Base-by-base conservation (phyloP, 2,329 filamentous ascomycete genomes). In the Trichophyton simii region DNA sequence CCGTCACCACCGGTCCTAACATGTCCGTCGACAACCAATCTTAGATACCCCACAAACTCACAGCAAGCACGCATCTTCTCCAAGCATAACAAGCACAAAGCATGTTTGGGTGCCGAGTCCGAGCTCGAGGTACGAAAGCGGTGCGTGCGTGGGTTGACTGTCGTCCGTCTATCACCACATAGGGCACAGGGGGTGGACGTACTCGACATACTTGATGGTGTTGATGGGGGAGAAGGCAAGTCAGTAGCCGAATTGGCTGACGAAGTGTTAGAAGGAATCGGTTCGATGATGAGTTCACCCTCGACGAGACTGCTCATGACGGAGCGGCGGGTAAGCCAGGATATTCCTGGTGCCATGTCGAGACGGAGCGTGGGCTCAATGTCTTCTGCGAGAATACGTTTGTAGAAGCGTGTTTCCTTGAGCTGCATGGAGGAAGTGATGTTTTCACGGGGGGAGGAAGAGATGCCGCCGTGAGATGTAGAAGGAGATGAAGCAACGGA, bases 321-420 rank as follows among this genome's bases (percentile, higher is more conserved):
- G 4, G 87, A 88, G 62, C 94, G 86, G 54, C 92, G 87, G 57
- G 89, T 91, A 55, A 99, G 82, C 90, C 94, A 99, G 0, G 91
- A 96, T 31, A 99, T 82, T 0, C 91, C 89, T 0, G 94, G 94
- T 0, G 94, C 91, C 1, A 85, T 82, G 72, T 99, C 94, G 2
- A 99, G 82, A 48, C 94, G 86, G 8, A 99, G 78, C 0, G 94
- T 96, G 0, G 94, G 94, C 71, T 99, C 94, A 61, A 99, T 89
- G 70, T 99, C 94, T 72, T 99, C 94, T 20, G 84, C 81, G 28
- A 97, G 75, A 4, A 86, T 86, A 55, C 94, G 86, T 77, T 97
- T 97, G 77, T 92, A 99, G 71, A 97, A 99, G 66, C 88, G 89
- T 31, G 88, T 89, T 61, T 97, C 94, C 70, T 94, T 95, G 46